A percentile compares a stretch with the other conserved stretches of the same genome.
Conservation (phyloP, 352 stramenopile species). For the Globisporangium alternatum region DNA sequence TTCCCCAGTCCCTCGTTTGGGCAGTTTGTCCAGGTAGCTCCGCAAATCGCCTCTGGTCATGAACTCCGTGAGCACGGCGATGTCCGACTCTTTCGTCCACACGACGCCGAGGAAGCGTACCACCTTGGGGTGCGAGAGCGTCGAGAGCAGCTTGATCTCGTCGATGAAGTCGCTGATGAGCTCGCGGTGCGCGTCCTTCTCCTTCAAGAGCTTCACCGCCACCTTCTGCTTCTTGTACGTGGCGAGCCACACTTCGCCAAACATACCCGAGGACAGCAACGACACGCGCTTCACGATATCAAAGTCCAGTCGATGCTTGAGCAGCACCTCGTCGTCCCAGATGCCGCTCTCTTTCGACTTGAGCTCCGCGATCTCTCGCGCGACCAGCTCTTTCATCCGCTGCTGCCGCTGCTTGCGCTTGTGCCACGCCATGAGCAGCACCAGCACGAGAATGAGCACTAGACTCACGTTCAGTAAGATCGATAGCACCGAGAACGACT, state of each 20-base stretch:
- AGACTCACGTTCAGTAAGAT: constrained; percentile 11
- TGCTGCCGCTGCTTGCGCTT: constrained; percentile 10
- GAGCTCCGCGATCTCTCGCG: constrained; percentile 1
- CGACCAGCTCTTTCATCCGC: constrained; percentile 2
- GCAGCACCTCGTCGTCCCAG: constrained; percentile 13
- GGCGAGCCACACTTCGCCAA: constrained; percentile 22
- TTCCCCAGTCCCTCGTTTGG: background rate
- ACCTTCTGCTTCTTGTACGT: constrained; percentile 16
- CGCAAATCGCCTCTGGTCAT: constrained; percentile 15
- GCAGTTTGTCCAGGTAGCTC: constrained; percentile 3
- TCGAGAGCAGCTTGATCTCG: constrained; percentile 18
- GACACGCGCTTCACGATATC: constrained; percentile 1
- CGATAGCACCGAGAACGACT: background rate
- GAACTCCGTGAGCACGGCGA: constrained; percentile 14
- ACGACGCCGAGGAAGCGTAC: constrained; percentile 19
- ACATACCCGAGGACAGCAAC: constrained; percentile 16
- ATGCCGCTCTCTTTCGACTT: constrained; percentile 5
- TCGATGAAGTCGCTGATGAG: constrained; percentile 13
- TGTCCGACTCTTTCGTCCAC: constrained; percentile 16
- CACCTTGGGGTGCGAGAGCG: constrained; percentile 15
- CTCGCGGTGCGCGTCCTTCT: constrained; percentile 10
- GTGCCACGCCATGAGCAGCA: constrained; percentile 12
- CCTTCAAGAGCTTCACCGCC: constrained; percentile 21
- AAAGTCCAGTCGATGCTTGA: constrained; percentile 12
- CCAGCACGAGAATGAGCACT: constrained; percentile 1